Evolutionary conservation across 1,284 basidiomycete genomes (phyloP).

Genomic region (Schizophyllum amplum): DNA sequence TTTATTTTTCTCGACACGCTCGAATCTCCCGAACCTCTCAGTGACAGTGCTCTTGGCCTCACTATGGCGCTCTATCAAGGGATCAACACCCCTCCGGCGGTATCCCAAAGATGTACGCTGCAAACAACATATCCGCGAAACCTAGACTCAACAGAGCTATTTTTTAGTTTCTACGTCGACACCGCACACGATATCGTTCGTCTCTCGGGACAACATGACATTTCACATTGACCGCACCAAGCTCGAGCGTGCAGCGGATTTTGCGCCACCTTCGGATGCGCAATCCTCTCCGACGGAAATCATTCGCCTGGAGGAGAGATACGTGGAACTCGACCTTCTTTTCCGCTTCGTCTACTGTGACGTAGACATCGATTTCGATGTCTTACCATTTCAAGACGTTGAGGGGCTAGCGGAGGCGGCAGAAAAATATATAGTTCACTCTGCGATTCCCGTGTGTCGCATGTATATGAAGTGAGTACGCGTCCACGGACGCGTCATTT

Average conservation of each 20-base stretch:
- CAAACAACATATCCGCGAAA: no score
- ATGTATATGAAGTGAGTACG: conserved; percentile 22
- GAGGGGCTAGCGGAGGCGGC: conserved; percentile 22
- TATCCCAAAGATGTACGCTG: no score
- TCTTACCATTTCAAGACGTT: conserved; percentile 15
- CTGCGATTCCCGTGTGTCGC: conserved; percentile 21
- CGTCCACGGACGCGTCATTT: no score
- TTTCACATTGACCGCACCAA: not conserved
- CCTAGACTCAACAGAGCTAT: no score
- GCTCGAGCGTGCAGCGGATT: not conserved
- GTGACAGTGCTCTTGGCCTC: no score
- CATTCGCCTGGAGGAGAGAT: conserved; percentile 17
- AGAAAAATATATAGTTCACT: conserved; percentile 24
- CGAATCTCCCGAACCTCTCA: no score
- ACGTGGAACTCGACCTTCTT: conserved; percentile 17
- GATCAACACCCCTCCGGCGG: no score
- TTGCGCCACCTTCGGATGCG: not conserved
- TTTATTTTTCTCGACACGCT: no score
- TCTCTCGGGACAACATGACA: not conserved
- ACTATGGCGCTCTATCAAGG: no score
- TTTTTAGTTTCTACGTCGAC: not conserved
- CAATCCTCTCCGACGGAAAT: conserved; percentile 9
- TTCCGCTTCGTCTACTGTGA: conserved; percentile 21
- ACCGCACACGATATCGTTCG: not conserved
- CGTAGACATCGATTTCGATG: conserved; percentile 21